Percentiles rank a stretch among this genome's conserved stretches.
Evolutionary conservation across 2,329 filamentous ascomycete genomes (phyloP).

Genomic region (Diaporthe longicolla): DNA sequence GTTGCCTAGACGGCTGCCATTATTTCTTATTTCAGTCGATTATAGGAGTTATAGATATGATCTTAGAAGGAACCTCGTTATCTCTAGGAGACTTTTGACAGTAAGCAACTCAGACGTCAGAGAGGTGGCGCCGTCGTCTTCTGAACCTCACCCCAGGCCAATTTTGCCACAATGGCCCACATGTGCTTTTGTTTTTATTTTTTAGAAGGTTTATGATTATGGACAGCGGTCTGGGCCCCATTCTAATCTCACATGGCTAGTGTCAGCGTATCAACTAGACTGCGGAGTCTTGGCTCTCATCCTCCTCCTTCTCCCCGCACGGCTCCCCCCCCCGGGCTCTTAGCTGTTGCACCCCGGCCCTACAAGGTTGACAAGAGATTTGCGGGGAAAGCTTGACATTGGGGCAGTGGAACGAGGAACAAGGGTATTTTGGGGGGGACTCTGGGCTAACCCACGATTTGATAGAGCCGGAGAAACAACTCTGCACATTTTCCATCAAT

Average conservation of each 20-base stretch:
- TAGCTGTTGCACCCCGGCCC: background rate
- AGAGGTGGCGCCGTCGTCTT: too few relatives aligned
- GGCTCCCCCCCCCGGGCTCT: background rate
- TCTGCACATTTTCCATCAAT: constrained; percentile 40
- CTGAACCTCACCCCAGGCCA: background rate
- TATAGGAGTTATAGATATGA: too few relatives aligned
- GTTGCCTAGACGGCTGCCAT: too few relatives aligned
- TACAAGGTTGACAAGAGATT: background rate
- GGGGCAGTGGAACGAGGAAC: background rate
- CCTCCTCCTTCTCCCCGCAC: constrained; percentile 21
- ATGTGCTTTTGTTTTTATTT: background rate
- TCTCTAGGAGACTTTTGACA: background rate
- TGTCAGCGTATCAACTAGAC: background rate
- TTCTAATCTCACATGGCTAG: constrained; percentile 3
- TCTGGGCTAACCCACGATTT: constrained; percentile 10
- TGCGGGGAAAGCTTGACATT: constrained; percentile 21
- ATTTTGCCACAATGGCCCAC: background rate
- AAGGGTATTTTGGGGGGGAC: background rate
- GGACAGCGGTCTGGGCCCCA: background rate
- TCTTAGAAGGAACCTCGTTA: background rate
- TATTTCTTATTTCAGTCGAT: background rate
- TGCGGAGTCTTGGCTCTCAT: constrained; percentile 1
- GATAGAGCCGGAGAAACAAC: constrained; percentile 1
- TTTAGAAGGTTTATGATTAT: background rate
- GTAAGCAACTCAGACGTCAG: background rate